Evolutionary conservation across 2,329 filamentous ascomycete species (phyloP).

Genomic region (Verticillium zaregamsianum): DNA sequence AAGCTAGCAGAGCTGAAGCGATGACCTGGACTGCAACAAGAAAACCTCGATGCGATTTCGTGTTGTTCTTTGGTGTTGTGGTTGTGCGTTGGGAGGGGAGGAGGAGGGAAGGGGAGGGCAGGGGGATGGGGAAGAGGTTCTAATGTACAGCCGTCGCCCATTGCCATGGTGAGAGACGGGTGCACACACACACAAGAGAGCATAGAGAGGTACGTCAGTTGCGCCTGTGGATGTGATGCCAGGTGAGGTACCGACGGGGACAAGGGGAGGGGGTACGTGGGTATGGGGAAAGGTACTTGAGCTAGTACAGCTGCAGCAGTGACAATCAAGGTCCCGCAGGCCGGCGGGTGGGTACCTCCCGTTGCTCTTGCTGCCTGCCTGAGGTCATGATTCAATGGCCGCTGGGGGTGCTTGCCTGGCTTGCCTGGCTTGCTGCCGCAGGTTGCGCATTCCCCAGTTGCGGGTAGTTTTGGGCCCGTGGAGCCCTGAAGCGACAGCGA

Average conservation of each 20-base stretch:
- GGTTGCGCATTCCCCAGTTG: not conserved
- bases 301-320: not conserved
- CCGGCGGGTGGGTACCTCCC: not conserved
- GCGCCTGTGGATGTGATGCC: not conserved
- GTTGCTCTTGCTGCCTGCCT: not conserved
- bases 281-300: not conserved
- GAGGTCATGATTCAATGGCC: not conserved
- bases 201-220: not conserved
- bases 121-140: conserved; percentile 23
- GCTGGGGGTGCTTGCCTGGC: not conserved
- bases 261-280: not conserved
- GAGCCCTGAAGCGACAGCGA: not conserved
- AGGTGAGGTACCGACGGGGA: not conserved
- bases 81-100: conserved; percentile 42
- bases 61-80: conserved; percentile 38
- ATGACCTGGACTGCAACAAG: conserved; percentile 58
- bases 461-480: not conserved
- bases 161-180: not conserved
- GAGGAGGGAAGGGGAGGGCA: conserved; percentile 29
- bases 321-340: not conserved
- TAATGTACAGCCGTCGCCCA: not conserved
- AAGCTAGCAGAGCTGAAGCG: conserved; percentile 48
- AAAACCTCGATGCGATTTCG: conserved; percentile 49
- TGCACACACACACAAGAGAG: not conserved
- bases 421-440: not conserved